Evolutionary conservation across 495 filamentous ascomycete genomes (phyloP).

Genomic region (Xylaria intraflava): DNA sequence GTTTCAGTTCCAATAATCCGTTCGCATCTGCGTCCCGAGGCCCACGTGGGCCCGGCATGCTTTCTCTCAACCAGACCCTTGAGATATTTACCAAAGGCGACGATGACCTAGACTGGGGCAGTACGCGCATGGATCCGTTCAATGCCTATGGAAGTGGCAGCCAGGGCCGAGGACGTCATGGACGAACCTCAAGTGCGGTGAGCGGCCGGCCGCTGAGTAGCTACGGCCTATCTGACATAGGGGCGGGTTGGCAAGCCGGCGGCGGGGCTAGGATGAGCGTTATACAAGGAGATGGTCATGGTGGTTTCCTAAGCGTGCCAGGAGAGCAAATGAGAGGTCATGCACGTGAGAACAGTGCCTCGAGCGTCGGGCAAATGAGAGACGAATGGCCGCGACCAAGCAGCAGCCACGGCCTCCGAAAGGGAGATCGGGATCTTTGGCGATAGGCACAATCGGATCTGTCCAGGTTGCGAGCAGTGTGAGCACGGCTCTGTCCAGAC

Average conservation of each 20-base stretch:
- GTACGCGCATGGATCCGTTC: slow-evolving; percentile 42
- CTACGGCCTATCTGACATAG: slow-evolving; percentile 43
- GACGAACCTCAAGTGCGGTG: slow-evolving; percentile 13
- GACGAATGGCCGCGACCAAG: slow-evolving; percentile 40
- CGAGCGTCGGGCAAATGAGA: background rate
- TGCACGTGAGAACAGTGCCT: slow-evolving; percentile 9
- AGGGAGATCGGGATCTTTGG: slow-evolving; percentile 42
- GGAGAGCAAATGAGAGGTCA: slow-evolving; percentile 17
- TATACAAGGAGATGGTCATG: slow-evolving; percentile 62
- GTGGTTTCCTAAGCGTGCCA: slow-evolving; percentile 77
- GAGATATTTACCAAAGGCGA: slow-evolving; percentile 82
- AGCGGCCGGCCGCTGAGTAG: slow-evolving; percentile 39
- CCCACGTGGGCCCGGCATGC: slow-evolving; percentile 24
- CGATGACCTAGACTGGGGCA: slow-evolving; percentile 81
- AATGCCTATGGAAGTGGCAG: slow-evolving; percentile 18
- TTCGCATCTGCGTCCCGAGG: slow-evolving; percentile 37
- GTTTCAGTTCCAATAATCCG: slow-evolving; percentile 49
- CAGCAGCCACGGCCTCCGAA: slow-evolving; percentile 34
- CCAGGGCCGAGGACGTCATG: slow-evolving; percentile 13
- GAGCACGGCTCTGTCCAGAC: background rate
- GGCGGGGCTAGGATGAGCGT: slow-evolving; percentile 42
- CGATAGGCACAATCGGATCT: slow-evolving; percentile 18
- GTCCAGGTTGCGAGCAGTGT: background rate
- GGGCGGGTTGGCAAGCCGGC: slow-evolving; percentile 35
- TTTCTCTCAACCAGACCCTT: slow-evolving; percentile 54